Evolutionary conservation across 768 basidiomycete species (phyloP), one percentile per base, ranked within the genome.

Genomic region (Rhizopogon vulgaris): DNA sequence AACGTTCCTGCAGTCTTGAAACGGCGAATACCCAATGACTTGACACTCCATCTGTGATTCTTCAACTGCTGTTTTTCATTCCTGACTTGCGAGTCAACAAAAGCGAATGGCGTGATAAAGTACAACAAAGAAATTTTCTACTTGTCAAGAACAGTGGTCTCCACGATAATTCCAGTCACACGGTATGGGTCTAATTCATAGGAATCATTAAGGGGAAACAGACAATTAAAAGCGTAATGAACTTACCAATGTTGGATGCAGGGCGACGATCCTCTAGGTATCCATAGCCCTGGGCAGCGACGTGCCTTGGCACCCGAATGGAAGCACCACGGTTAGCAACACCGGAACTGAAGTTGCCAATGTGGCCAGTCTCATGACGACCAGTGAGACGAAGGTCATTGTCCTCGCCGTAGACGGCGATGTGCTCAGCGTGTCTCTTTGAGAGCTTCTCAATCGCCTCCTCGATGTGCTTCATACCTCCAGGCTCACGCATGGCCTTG

Each of bases 281-380:
- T 43, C 96, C 96, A 63, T 85, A 92, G 48, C 95, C 94, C 71
- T 94, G 85, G 32, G 87, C 76, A 48, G 86, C 88, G 63, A 97
- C 94, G 67, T 94, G 90, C 63, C 95, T 78, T 42, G 96, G 96
- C 41, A 99, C 87, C 75, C 94, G 91, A 67, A 96, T 91, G 28
- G 92, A 94, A 41, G 95, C 94, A 63, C 94, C 96, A 71, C 95
- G 92, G 78, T 96, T 88, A 61, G 96, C 96, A 57, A 98, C 91
- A 71, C 96, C 96, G 54, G 90, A 88, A 61, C 85, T 88, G 79
- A 99, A 99, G 51, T 69, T 67, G 59, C 84, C 79, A 63, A 98
- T 97, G 74, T 94, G 91, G 52, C 88, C 94, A 47, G 96, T 99
- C 80, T 99, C 96, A 71, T 98, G 95, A 59, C 88, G 86, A 55